These are phyloP conservation scores for Didymella glomerata DNA, from an alignment of 2,329 filamentous ascomycete genomes.

Conservation along the genomic window DNA sequence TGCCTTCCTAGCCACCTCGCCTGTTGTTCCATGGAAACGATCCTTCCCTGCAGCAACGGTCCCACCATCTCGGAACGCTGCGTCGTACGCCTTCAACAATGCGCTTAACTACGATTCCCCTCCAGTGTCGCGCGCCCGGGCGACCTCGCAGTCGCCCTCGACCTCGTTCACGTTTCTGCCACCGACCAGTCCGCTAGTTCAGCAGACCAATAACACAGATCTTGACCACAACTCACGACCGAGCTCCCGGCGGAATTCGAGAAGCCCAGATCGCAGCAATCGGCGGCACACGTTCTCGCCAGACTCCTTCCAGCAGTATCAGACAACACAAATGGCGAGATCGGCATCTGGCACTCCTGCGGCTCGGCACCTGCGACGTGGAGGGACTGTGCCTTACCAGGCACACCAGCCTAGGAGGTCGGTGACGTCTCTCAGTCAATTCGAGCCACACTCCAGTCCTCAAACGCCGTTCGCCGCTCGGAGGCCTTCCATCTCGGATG, in stretches of 20 bases:
- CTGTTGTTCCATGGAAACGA: conserved; percentile 66
- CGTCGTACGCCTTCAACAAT: conserved; percentile 30
- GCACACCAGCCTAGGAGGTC: conserved; percentile 82
- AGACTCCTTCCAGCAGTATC: conserved; percentile 62
- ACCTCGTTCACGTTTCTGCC: conserved; percentile 84
- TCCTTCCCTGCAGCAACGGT: conserved; percentile 54
- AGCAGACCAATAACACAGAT: conserved; percentile 86
- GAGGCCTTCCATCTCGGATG: conserved; percentile 78
- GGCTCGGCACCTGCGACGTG: conserved; percentile 60
- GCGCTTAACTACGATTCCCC: conserved; percentile 30
- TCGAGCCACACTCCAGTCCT: conserved; percentile 52
- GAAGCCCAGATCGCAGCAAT: conserved; percentile 59
- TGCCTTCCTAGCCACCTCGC: conserved; percentile 57
- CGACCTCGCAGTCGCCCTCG: conserved; percentile 68
- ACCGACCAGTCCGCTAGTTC: conserved; percentile 90
- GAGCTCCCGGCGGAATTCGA: conserved; percentile 49
- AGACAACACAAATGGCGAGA: conserved; percentile 51
- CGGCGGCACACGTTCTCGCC: conserved; percentile 78
- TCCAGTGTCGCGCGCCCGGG: conserved; percentile 53
- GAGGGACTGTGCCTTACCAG: conserved; percentile 72
- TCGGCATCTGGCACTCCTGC: conserved; percentile 44
- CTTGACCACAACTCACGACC: conserved; percentile 65
- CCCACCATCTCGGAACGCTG: conserved; percentile 24
- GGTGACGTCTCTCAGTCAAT: conserved; percentile 65
- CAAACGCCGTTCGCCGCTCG: conserved; percentile 60